phyloP scores from a whole-genome alignment of 371 early-diverging fungal species.

The Catenaria anguillulae region DNA sequence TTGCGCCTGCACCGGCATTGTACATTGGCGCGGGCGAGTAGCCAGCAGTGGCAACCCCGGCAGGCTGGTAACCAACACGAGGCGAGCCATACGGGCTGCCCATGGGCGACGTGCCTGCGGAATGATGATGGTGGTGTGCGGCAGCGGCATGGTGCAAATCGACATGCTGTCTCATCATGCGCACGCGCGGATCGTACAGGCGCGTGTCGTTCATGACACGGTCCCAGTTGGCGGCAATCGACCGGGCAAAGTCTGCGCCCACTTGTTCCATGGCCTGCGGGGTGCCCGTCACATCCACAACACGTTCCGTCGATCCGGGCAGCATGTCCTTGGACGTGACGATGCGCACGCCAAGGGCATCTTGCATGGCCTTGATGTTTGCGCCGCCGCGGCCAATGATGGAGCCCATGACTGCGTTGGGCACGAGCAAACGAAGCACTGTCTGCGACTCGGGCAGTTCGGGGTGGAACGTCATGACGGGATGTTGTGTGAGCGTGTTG shows the following conservation, averaged over 20 bases:
- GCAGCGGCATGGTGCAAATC: no score
- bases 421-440: conserved; percentile 57
- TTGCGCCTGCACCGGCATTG: no score
- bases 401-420: conserved; percentile 72
- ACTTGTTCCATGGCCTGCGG: conserved; percentile 54
- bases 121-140: no score
- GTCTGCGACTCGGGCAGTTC: no score
- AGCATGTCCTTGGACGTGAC: conserved; percentile 70
- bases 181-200: conserved; percentile 47
- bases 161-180: no score
- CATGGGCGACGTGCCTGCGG: no score
- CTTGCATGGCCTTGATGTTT: conserved; percentile 76
- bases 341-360: conserved; percentile 59
- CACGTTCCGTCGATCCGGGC: conserved; percentile 69
- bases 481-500: no score
- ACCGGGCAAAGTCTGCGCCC: conserved; percentile 56
- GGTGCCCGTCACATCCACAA: conserved; percentile 62
- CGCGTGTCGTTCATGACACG: conserved; percentile 45
- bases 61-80: no score
- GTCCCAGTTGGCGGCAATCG: conserved; percentile 51
- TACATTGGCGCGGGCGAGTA: no score
- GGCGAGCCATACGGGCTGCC: no score
- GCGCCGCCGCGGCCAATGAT: conserved; percentile 73
- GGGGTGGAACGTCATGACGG: no score
- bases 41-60: no score